phyloP scores from a whole-genome alignment of 441 rosid species.

The Euphorbia celastroides region DNA sequence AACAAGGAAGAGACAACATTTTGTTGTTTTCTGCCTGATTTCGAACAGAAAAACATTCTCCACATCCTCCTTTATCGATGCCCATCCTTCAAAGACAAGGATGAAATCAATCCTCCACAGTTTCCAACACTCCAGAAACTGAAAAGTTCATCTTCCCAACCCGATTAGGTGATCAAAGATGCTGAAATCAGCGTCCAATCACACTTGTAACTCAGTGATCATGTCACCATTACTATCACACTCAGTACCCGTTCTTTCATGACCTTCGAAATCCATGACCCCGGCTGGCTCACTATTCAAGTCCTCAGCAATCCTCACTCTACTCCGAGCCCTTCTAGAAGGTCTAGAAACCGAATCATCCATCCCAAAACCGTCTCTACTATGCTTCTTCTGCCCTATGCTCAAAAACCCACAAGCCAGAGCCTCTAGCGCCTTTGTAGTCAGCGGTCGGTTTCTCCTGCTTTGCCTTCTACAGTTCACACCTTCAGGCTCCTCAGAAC shows the following conservation, averaged over 20 bases:
- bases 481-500: conserved; percentile 18
- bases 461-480: conserved; percentile 33
- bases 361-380: conserved; percentile 17
- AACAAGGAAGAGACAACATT: neutral
- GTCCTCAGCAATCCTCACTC: conserved; percentile 16
- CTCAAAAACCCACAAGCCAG: conserved; percentile 35
- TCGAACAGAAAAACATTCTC: neutral
- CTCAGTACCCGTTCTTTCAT: conserved; percentile 24
- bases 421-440: conserved; percentile 41
- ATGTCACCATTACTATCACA: conserved; percentile 18
- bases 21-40: conserved; percentile 3
- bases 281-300: conserved; percentile 4
- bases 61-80: neutral
- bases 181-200: neutral
- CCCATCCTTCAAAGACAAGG: neutral
- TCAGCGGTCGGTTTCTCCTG: conserved; percentile 36
- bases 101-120: neutral
- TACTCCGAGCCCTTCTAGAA: conserved; percentile 25
- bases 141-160: neutral
- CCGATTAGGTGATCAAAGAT: neutral
- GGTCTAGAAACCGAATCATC: conserved; percentile 19
- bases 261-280: conserved; percentile 11
- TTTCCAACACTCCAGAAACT: neutral
- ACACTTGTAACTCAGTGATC: conserved; percentile 15
- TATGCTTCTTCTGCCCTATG: conserved; percentile 33